phyloP scores from a whole-genome alignment of 306 rosid species.

The Spatholobus suberectus region DNA sequence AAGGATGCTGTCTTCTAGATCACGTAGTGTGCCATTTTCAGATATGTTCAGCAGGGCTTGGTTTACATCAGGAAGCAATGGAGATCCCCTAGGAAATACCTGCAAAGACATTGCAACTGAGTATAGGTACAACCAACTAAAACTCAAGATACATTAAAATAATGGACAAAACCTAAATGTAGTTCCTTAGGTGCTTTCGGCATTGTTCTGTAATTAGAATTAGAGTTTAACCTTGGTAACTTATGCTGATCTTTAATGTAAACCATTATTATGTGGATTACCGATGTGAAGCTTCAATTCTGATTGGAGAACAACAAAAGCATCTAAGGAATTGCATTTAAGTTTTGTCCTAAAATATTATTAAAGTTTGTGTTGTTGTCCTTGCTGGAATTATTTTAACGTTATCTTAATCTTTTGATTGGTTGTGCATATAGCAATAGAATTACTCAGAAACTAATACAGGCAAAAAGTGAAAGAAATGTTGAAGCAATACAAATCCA shows the following conservation, averaged over 20 bases:
- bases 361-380: background rate
- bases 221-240: background rate
- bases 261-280: no score
- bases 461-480: background rate
- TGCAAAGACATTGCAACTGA: slow-evolving; percentile 11
- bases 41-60: slow-evolving; percentile 52
- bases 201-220: background rate
- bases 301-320: background rate
- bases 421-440: background rate
- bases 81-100: slow-evolving; percentile 59
- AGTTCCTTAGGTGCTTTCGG: background rate
- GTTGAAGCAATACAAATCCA: slow-evolving; percentile 47
- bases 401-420: background rate
- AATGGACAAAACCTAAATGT: background rate
- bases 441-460: background rate
- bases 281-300: background rate
- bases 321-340: background rate
- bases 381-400: no score
- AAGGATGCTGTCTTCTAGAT: slow-evolving; percentile 51
- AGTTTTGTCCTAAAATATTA: background rate
- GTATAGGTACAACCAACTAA: background rate
- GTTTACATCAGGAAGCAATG: slow-evolving; percentile 37
- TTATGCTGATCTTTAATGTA: no score
- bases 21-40: slow-evolving; percentile 43
- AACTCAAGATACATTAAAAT: background rate